These are phyloP conservation scores for Sechiopsis laciniata DNA, from an alignment of 306 rosid genomes.

Conservation along the genomic window DNA sequence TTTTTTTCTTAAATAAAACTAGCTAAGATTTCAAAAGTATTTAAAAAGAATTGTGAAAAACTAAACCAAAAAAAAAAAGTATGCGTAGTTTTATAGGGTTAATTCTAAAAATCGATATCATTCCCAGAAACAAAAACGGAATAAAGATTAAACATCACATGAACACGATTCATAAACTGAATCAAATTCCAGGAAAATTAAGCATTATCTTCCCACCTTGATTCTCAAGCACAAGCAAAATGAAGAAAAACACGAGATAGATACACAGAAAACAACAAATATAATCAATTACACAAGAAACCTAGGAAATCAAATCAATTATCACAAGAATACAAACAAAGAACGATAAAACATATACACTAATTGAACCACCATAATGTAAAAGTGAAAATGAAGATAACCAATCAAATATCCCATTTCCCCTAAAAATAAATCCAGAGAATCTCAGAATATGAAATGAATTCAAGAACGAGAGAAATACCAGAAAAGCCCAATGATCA, in stretches of 20 bases:
- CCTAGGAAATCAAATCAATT: background rate
- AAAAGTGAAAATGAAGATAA: background rate
- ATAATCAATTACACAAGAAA: background rate
- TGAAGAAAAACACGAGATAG: background rate
- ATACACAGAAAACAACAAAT: background rate
- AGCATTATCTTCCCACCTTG: background rate
- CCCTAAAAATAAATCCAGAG: background rate
- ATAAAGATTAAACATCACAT: background rate
- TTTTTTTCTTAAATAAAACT: too few relatives aligned
- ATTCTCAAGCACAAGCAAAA: background rate
- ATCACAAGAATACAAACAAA: slow-evolving; percentile 3
- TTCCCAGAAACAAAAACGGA: background rate
- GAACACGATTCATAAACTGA: background rate
- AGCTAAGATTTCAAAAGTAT: background rate
- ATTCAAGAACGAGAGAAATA: slow-evolving; percentile 16
- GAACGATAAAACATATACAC: background rate
- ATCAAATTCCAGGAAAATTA: background rate
- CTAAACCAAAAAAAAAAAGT: background rate
- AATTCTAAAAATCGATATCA: background rate
- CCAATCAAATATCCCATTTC: background rate
- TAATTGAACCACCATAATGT: background rate
- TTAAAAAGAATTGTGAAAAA: background rate
- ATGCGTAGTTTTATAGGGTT: background rate
- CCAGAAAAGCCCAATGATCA: slow-evolving; percentile 85
- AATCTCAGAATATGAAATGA: background rate